These are phyloP conservation scores for Blakeslea trispora DNA, from an alignment of 371 early-diverging fungal species.

Conservation along the genomic window DNA sequence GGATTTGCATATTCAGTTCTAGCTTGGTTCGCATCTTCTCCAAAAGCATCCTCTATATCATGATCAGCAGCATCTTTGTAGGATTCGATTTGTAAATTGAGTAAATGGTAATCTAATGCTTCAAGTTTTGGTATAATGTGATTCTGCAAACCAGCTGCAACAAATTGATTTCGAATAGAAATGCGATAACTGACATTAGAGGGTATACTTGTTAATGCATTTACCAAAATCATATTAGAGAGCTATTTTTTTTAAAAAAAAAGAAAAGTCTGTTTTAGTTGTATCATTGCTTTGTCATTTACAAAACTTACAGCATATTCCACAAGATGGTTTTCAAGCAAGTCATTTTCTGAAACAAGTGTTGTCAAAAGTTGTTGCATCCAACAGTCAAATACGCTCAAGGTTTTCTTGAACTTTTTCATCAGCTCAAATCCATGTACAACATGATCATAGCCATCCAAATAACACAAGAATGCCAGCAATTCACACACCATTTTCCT, in stretches of 20 bases:
- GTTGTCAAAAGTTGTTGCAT: constrained; percentile 65
- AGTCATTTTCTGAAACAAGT: constrained; percentile 64
- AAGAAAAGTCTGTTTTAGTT: too few species aligned
- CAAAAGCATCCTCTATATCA: constrained; percentile 48
- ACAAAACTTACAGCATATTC: constrained; percentile 79
- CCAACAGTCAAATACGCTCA: constrained; percentile 75
- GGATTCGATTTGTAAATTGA: constrained; percentile 71
- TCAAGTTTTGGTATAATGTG: constrained; percentile 63
- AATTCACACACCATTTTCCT: constrained; percentile 77
- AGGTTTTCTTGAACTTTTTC: constrained; percentile 50
- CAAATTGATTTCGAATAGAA: constrained; percentile 75
- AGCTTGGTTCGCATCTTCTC: constrained; percentile 15
- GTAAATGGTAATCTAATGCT: constrained; percentile 60
- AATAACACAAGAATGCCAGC: constrained; percentile 76
- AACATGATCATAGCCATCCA: constrained; percentile 73
- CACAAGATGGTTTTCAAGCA: constrained; percentile 69
- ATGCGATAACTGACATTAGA: constrained; percentile 72
- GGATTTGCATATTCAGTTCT: constrained; percentile 55
- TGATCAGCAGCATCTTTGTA: constrained; percentile 74
- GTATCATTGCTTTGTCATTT: too few species aligned
- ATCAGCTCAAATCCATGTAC: constrained; percentile 56
- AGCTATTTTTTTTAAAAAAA: constrained; percentile 46
- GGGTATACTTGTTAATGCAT: constrained; percentile 72
- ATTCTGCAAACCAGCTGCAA: constrained; percentile 62
- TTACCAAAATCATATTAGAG: constrained; percentile 81